Evolutionary conservation across 106 monocot species (phyloP).

Genomic region (Acorus calamus): DNA sequence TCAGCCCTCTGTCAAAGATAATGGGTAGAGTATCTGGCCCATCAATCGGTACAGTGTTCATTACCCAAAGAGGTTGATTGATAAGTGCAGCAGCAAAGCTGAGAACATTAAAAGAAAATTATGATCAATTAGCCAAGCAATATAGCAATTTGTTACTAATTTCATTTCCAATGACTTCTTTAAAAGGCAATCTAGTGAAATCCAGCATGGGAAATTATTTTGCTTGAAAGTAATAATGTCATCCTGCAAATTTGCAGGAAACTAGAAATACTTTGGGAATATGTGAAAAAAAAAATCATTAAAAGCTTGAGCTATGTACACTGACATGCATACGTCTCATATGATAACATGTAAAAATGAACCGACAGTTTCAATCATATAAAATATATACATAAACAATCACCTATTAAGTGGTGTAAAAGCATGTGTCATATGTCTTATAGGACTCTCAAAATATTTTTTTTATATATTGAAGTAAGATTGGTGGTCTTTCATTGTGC

Average conservation of each 20-base stretch:
- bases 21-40: conserved; percentile 45
- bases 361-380: no score
- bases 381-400: no score
- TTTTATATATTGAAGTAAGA: no score
- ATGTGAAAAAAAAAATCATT: no score
- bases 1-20: conserved; percentile 67
- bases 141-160: not conserved
- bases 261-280: not conserved
- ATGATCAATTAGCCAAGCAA: not conserved
- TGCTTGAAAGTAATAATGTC: not conserved
- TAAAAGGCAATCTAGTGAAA: not conserved
- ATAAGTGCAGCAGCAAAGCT: conserved; percentile 83
- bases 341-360: no score
- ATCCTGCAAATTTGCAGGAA: not conserved
- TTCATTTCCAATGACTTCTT: no score
- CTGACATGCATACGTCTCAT: no score
- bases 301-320: no score
- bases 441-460: no score
- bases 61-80: conserved; percentile 65
- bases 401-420: no score
- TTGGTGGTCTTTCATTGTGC: no score
- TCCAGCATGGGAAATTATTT: not conserved
- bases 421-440: no score
- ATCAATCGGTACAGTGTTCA: conserved; percentile 66
- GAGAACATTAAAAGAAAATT: conserved; percentile 4